phyloP scores from a whole-genome alignment of 1,139 yeast species.

The Taiozyma onychis region DNA sequence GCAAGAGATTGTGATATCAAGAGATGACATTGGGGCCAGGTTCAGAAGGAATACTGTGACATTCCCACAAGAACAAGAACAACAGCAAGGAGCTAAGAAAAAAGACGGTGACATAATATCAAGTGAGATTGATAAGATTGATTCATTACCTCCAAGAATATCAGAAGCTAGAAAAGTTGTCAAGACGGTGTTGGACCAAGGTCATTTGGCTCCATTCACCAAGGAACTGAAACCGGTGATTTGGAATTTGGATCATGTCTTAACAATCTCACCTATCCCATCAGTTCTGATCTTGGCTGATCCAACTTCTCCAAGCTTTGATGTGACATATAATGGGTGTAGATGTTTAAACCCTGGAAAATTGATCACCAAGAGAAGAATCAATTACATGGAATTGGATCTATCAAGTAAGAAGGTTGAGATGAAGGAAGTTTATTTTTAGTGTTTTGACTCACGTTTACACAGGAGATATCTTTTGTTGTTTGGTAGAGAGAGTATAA shows the following conservation, averaged over 20 bases:
- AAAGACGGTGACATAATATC: conserved; percentile 10
- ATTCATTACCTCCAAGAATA: conserved; percentile 31
- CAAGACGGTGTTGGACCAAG: conserved; percentile 81
- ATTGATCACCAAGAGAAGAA: conserved; percentile 42
- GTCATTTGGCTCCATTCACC: conserved; percentile 77
- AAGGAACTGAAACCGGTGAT: conserved; percentile 53
- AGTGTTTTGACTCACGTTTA: conserved; percentile 4
- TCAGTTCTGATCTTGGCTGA: conserved; percentile 62
- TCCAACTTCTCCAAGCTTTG: conserved; percentile 62
- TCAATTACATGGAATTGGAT: conserved; percentile 66
- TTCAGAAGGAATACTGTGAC: conserved; percentile 64
- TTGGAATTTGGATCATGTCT: conserved; percentile 64
- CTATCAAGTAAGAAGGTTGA: conserved; percentile 51
- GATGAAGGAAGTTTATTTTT: conserved; percentile 42
- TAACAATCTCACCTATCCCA: conserved; percentile 78
- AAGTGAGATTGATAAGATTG: conserved; percentile 24
- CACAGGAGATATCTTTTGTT: not conserved
- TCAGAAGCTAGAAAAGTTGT: conserved; percentile 71
- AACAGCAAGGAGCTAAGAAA: conserved; percentile 6
- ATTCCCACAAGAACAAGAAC: conserved; percentile 33
- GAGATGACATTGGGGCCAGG: conserved; percentile 69
- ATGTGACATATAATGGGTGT: conserved; percentile 78
- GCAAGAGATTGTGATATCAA: conserved; percentile 70
- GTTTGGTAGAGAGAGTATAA: too few species aligned
- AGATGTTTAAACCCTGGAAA: conserved; percentile 69